Percentiles rank a stretch among this genome's conserved stretches.
phyloP scores from a whole-genome alignment of 2,329 filamentous ascomycete species.

The Magnaporthiopsis incrustans region DNA sequence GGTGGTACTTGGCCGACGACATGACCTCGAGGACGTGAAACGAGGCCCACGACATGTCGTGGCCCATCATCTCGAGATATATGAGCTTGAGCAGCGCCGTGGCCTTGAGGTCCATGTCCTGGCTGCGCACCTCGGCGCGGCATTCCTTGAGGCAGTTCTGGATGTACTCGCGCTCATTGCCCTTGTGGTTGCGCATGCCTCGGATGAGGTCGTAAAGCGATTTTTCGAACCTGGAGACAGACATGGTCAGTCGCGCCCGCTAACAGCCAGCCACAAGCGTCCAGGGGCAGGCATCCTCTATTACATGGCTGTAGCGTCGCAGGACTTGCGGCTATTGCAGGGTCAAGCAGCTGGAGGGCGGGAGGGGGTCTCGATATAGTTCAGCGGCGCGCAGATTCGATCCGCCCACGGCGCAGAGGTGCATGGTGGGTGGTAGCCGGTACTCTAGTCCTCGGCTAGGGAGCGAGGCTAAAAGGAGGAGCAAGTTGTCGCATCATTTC shows the following conservation, averaged over 20 bases:
- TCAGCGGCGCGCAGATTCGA: neutral
- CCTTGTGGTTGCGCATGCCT: constrained; percentile 91
- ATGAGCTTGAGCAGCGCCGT: constrained; percentile 92
- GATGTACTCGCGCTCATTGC: constrained; percentile 90
- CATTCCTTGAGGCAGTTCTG: constrained; percentile 92
- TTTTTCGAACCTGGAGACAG: constrained; percentile 81
- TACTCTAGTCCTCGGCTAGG: neutral
- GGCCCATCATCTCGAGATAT: constrained; percentile 97
- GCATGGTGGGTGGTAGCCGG: neutral
- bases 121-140: constrained; percentile 79
- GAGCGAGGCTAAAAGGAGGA: neutral
- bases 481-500: neutral
- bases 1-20: constrained; percentile 88
- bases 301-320: constrained; percentile 2
- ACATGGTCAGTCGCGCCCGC: neutral
- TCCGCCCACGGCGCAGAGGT: constrained; percentile 1
- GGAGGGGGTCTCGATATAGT: constrained; percentile 5
- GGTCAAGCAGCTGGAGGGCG: neutral
- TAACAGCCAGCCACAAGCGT: neutral
- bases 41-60: constrained; percentile 99
- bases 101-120: constrained; percentile 97
- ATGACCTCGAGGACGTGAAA: constrained; percentile 99
- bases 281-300: neutral
- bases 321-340: neutral
- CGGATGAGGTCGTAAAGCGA: constrained; percentile 98